Evolutionary conservation across 495 filamentous ascomycete genomes (phyloP).

Genomic region (Trichoderma parareesei): DNA sequence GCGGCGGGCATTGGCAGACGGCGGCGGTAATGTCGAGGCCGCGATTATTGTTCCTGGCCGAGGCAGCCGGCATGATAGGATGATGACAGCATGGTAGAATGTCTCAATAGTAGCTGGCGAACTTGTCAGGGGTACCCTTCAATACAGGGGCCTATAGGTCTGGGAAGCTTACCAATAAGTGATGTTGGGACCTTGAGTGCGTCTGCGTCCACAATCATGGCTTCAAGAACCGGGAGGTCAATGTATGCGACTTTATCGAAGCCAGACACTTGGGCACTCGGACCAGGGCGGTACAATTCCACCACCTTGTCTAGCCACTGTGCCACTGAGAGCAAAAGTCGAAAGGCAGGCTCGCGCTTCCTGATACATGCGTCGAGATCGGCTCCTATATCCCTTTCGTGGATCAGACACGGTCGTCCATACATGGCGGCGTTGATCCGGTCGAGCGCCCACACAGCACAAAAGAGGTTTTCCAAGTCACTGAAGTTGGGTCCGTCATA

Average conservation of each 20-base stretch:
- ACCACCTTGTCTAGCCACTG: slow-evolving; percentile 57
- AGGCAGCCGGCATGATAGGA: slow-evolving; percentile 43
- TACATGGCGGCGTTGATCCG: slow-evolving; percentile 55
- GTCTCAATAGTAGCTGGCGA: slow-evolving; percentile 52
- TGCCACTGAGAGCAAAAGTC: slow-evolving; percentile 38
- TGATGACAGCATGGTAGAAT: slow-evolving; percentile 62
- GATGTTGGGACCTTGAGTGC: slow-evolving; percentile 30
- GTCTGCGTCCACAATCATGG: slow-evolving; percentile 45
- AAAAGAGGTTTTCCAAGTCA: slow-evolving; percentile 43
- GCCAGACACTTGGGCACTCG: slow-evolving; percentile 32
- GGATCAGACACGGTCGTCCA: slow-evolving; percentile 56
- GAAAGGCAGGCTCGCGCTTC: slow-evolving; percentile 34
- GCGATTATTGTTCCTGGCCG: slow-evolving; percentile 21
- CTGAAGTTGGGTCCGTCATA: slow-evolving; percentile 21
- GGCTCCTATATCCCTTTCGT: slow-evolving; percentile 54
- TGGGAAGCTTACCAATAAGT: slow-evolving; percentile 38
- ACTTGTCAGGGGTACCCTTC: slow-evolving; percentile 5
- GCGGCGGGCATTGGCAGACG: slow-evolving; percentile 48
- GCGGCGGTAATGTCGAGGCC: slow-evolving; percentile 42
- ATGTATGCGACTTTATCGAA: slow-evolving; percentile 31
- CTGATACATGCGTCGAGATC: slow-evolving; percentile 43
- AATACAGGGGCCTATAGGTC: slow-evolving; percentile 24
- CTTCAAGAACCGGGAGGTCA: slow-evolving; percentile 59
- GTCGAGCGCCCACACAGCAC: slow-evolving; percentile 61
- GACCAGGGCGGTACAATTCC: slow-evolving; percentile 55